These are phyloP conservation scores for Leptosphaerulina australis DNA, from an alignment of 2,329 filamentous ascomycete genomes.

Conservation along the genomic window DNA sequence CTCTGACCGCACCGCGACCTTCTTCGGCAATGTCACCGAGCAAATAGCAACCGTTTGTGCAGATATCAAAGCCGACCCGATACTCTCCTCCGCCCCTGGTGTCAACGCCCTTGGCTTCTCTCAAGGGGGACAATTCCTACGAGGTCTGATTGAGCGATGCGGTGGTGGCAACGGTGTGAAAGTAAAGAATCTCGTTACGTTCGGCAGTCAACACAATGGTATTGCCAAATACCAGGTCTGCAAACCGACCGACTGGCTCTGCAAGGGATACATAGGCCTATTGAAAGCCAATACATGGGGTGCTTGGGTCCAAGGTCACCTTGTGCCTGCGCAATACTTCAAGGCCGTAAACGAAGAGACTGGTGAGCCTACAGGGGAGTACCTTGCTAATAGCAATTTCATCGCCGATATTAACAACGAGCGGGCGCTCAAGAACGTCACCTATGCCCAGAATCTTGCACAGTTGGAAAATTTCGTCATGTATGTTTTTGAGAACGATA, in stretches of 20 bases:
- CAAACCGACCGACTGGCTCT: slow-evolving; percentile 74
- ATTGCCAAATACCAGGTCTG: slow-evolving; percentile 84
- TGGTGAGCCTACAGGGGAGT: slow-evolving; percentile 62
- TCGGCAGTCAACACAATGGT: slow-evolving; percentile 90
- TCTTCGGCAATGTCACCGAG: slow-evolving; percentile 84
- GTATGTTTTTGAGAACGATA: slow-evolving; percentile 88
- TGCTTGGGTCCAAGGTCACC: slow-evolving; percentile 72
- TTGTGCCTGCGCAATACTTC: slow-evolving; percentile 96
- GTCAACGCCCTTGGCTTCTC: slow-evolving; percentile 94
- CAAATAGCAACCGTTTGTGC: slow-evolving; percentile 79
- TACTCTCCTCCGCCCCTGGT: slow-evolving; percentile 79
- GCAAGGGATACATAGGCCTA: slow-evolving; percentile 77
- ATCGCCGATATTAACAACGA: slow-evolving; percentile 98
- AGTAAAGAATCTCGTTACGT: slow-evolving; percentile 81
- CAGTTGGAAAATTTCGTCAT: slow-evolving; percentile 79
- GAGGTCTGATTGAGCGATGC: slow-evolving; percentile 87
- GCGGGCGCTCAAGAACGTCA: slow-evolving; percentile 71
- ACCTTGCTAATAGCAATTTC: slow-evolving; percentile 83
- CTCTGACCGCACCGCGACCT: slow-evolving; percentile 80
- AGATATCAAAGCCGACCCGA: slow-evolving; percentile 75
- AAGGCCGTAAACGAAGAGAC: slow-evolving; percentile 68
- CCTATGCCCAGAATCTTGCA: slow-evolving; percentile 74
- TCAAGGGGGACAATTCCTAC: slow-evolving; percentile 95
- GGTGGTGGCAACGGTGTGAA: slow-evolving; percentile 62
- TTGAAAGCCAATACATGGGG: slow-evolving; percentile 83